Base-by-base conservation (phyloP, 73 alveolate species). In the Symbiodinium natans region DNA sequence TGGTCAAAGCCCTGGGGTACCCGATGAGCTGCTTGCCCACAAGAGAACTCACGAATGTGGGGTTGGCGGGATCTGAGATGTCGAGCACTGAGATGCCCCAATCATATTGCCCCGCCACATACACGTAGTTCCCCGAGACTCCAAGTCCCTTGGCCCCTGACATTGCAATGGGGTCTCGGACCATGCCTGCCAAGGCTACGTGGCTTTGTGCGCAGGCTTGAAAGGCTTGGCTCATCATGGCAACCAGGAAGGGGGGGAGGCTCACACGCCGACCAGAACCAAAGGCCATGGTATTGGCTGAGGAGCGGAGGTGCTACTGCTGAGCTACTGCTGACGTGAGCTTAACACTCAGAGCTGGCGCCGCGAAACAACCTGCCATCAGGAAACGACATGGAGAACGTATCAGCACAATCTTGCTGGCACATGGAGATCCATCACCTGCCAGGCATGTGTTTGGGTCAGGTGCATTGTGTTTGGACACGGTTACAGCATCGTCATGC, bases 231-330 rank as follows among this genome's bases (percentile, higher is more conserved):
- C n/a, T n/a, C 74, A 8, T n/a, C 74, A 56, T n/a, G 15, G 5
- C 74, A 56, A 8, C 74, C 21, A n/a, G 31, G 74, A 56, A 13
- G 5, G 5, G 74, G 6, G 15, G 31, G 74, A 56, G 74, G 74
- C 74, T 8, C 15, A 56, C 74, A n/a, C 5, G 74, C 5, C 74
- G 31, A 56, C 74, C 74, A 56, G 74, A 56, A 56, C 74, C 74
- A n/a, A 56, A 56, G 74, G 74, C 74, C 74, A 56, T 56, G 74
- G 74, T n/a, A n/a, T 56, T n/a, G 74, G 15, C 74, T n/a, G n/a
- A n/a, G n/a, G n/a, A n/a, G n/a, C n/a, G n/a, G n/a, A n/a, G n/a
- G n/a, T n/a, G n/a, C n/a, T n/a, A n/a, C n/a, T n/a, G n/a, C n/a
- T n/a, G n/a, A n/a, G n/a, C n/a, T n/a, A n/a, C n/a, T n/a, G n/a